Evolutionary conservation across 768 basidiomycete species (phyloP), one percentile per base, ranked within the genome.

Genomic region (Phanerochaete carnosa): DNA sequence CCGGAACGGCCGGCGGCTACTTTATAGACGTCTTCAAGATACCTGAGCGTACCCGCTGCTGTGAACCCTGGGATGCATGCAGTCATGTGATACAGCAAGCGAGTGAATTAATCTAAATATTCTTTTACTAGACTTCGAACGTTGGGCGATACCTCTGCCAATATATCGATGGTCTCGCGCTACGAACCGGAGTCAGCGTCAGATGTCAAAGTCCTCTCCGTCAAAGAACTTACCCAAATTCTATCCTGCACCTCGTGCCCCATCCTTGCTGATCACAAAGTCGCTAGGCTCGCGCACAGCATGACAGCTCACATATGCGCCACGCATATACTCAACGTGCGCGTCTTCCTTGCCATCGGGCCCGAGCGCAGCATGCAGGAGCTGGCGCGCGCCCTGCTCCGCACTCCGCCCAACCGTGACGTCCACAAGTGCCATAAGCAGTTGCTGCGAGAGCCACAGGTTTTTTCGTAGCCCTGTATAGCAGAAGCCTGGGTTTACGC

Each of bases 401-500:
- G 75, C 63, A 19, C 72, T 58, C 26, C 73, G 70, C 1, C 71
- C 76, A 4, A 77, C 11, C 4, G 25, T 9, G 26, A 69, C 50
- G 59, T 72, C 71, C 15, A 46, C 23, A 22, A 57, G 25, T 16
- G 33, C 52, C 19, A 39, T 70, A 1, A 1, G 19, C 8, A 16
- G 61, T 0, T 8, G 51, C 2, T 25, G 60, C 2, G n/a, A 55
- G 32, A 61, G 64, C 3, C 62, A 19, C 19, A 63, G 16, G n/a
- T 65, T 54, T n/a, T 62, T 50, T 11, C 58, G 47, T 55, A 77
- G 68, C 28, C 65, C 62, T n/a, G 76, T 75, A 50, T 67, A 47
- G 45, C 74, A 75, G 51, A 75, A 69, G 1, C 76, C 76, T 1
- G 77, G 77, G 43, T 73, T 68, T 50, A 73, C 64, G 43, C 69